Evolutionary conservation across 768 basidiomycete species (phyloP), one percentile per base, ranked within the genome.

Genomic region (Inosperma sp.): DNA sequence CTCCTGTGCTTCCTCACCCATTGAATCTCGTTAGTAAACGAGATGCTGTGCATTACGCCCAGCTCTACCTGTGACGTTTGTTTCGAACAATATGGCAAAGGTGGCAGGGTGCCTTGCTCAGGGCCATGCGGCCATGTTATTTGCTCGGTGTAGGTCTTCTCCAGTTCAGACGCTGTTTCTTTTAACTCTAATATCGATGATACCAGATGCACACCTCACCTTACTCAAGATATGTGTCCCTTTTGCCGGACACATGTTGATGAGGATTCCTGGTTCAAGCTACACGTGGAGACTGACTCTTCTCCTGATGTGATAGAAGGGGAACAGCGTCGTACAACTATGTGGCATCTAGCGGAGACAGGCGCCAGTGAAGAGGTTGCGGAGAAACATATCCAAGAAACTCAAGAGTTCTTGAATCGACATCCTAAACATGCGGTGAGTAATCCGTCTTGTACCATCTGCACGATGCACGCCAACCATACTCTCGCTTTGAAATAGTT

Each of bases 1-100:
- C 58, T 51, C 57, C 59, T 46, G 48, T 56, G 50, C 59, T 57
- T 53, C 55, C 52, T 56, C 58, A 57, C 49, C 56, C 51, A 53
- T 57, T 57, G 53, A 56, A 60, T 43, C 40, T 65, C 63, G 58
- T 65, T 65, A n/a, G n/a, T n/a, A 68, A 66, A 68, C 56, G 58
- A 55, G 51, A 88, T 88, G 88, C 77, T 88, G 59, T 78, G 76
- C 65, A 64, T 86, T 64, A 78, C 79, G 59, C 62, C 78, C 53
- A 76, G 76, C 59, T 87, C 86, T 59, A 71, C 73, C 42, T 89
- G 86, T 75, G 86, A 88, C 68, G 77, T 88, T 60, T 89, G 87
- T 68, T 74, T 83, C 57, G 86, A 88, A 57, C 65, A 68, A 26
- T 88, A 83, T 62, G 72, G 72, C 43, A 64, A 64, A 47, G 78